Evolutionary conservation across 2,329 filamentous ascomycete species (phyloP).

Genomic region (Phyllosticta paracitricarpa): DNA sequence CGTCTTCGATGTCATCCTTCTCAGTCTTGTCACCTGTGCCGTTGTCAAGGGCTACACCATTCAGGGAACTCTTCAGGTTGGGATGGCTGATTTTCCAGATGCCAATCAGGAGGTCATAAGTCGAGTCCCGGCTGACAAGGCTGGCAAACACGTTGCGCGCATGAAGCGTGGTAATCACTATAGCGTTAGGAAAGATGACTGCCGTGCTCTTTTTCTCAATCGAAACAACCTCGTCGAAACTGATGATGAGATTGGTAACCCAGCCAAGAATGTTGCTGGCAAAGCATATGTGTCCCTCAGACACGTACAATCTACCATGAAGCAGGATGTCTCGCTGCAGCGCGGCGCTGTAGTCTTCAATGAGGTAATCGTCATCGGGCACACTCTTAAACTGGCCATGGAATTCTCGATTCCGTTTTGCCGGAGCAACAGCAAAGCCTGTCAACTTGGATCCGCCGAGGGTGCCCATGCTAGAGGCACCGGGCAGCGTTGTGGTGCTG

Average conservation of each 20-base stretch:
- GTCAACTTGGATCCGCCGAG: constrained; percentile 64
- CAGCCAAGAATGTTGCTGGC: constrained; percentile 98
- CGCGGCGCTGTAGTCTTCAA: constrained; percentile 97
- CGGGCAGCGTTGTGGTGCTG: constrained; percentile 59
- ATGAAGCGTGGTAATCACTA: constrained; percentile 92
- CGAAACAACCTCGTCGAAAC: constrained; percentile 94
- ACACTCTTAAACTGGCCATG: constrained; percentile 91
- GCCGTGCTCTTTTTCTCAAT: constrained; percentile 96
- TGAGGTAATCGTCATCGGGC: constrained; percentile 93
- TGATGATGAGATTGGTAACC: constrained; percentile 95
- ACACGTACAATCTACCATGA: constrained; percentile 89
- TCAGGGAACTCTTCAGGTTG: constrained; percentile 79
- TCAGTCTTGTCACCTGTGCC: constrained; percentile 84
- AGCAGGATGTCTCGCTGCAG: constrained; percentile 91
- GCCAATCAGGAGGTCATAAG: constrained; percentile 92
- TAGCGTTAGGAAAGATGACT: constrained; percentile 90
- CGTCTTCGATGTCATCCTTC: constrained; percentile 49
- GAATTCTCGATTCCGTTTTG: constrained; percentile 92
- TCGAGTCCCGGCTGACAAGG: constrained; percentile 86
- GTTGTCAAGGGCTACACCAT: constrained; percentile 72
- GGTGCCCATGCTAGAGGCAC: constrained; percentile 43
- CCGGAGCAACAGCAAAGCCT: constrained; percentile 91
- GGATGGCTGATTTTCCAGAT: constrained; percentile 98
- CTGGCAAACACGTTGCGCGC: constrained; percentile 94
- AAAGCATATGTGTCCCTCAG: constrained; percentile 95